Conservation (phyloP, 805 yeast genomes). For the Limtongia smithiae region DNA sequence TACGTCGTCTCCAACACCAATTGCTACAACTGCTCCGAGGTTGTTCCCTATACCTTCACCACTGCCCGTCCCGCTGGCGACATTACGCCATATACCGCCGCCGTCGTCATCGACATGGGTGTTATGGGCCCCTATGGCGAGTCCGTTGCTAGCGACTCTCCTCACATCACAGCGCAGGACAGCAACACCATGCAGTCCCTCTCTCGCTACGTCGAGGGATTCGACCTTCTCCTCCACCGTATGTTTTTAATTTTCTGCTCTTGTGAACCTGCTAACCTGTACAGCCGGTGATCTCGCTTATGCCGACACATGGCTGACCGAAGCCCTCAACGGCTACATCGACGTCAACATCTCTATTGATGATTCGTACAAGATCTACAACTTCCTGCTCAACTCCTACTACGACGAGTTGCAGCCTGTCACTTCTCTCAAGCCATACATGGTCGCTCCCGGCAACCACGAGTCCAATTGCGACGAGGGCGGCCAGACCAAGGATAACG, state of each 20-base stretch:
- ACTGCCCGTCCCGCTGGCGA: slow-evolving; percentile 28
- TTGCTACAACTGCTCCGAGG: slow-evolving; percentile 21
- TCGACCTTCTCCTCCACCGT: slow-evolving; percentile 22
- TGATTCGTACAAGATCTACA: slow-evolving; percentile 15
- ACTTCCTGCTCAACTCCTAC: slow-evolving; percentile 22
- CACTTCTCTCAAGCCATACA: slow-evolving; percentile 23
- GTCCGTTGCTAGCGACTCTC: slow-evolving; percentile 14
- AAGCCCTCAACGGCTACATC: slow-evolving; percentile 17
- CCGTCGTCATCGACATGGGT: slow-evolving; percentile 28
- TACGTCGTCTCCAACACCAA: slow-evolving; percentile 31
- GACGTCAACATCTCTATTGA: slow-evolving; percentile 17
- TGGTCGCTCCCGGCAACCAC: slow-evolving; percentile 31
- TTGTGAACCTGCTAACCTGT: not conserved
- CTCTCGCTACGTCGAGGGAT: slow-evolving; percentile 21
- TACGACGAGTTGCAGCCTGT: slow-evolving; percentile 28
- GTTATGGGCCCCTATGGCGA: slow-evolving; percentile 23
- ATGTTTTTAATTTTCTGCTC: not conserved
- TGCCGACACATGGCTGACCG: slow-evolving; percentile 36
- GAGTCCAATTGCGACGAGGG: slow-evolving; percentile 28
- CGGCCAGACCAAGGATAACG: slow-evolving; percentile 9
- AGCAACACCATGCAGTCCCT: slow-evolving; percentile 27
- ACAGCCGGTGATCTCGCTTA: slow-evolving; percentile 36
- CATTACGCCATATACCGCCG: slow-evolving; percentile 21
- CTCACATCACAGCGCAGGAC: slow-evolving; percentile 10
- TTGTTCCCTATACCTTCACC: slow-evolving; percentile 22